Base-by-base conservation (phyloP, 2,329 filamentous ascomycete species). In the Penicillium rolfsii region DNA sequence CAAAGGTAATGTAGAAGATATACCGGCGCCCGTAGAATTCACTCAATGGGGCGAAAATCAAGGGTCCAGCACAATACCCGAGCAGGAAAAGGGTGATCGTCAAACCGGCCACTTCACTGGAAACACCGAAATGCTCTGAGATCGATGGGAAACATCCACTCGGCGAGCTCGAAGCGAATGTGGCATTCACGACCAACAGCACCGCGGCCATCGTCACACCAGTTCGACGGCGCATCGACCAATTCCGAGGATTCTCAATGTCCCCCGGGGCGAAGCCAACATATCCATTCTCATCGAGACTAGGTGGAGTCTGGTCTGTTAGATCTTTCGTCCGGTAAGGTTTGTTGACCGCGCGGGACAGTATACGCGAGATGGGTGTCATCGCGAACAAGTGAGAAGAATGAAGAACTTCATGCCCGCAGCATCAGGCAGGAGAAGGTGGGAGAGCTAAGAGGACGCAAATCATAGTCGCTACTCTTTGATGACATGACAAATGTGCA, bases 61-160 rank as follows among this genome's bases (percentile, higher is more conserved):
- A 73, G 0, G 85, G 85, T 0, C 86, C 86, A 2, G 83, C 80
- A 22, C 88, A 84, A 69, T 89, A 90, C 6, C 87, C 87, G 46
- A 89, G 78, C 7, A 90, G 78, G 64, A 86, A 90, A 19, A 87
- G 80, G 0, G 87, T 88, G 36, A 89, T 86, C 7, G 86, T 87
- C 1, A 90, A 74, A 1, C 78, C 79, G 0, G 81, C 81, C 2
- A 76, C 82, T 60, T 81, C 80, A 5, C 59, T 63, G 0, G 82
- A 84, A 1, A 87, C 77, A 16, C 73, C 64, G 56, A 86, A 84
- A 14, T 80, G 70, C 59, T 78, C 61, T 2, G 76, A 70, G 46
- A 84, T 82, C 46, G 79, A 76, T 52, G 73, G 55, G 14, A 77
- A 64, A 62, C 67, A 73, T 2, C 73, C 77, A 41, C 76, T 80